A percentile compares a stretch with the other conserved stretches of the same genome.
Conservation (phyloP, 1,139 yeast species). For the Taphrina deformans region DNA sequence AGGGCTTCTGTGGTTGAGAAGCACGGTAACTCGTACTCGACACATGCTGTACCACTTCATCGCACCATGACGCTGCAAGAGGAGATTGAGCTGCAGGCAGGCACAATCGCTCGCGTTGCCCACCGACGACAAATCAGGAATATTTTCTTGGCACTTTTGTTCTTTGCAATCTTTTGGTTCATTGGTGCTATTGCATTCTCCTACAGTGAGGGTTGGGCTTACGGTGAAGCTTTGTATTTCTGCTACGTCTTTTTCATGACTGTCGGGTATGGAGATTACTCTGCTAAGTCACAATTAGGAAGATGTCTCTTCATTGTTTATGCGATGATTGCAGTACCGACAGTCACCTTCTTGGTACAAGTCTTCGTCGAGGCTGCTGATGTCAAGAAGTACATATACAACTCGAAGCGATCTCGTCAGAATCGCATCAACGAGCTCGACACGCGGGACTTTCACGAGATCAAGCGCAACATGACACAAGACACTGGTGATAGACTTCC, state of each 20-base stretch:
- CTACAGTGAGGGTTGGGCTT: conserved; percentile 63
- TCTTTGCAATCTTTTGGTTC: conserved; percentile 63
- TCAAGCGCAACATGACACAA: conserved; percentile 6
- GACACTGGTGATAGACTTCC: background rate
- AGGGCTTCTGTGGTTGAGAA: background rate
- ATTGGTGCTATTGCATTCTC: conserved; percentile 68
- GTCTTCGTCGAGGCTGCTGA: conserved; percentile 19
- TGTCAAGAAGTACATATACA: conserved; percentile 11
- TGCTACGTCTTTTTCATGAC: conserved; percentile 73
- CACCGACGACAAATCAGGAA: conserved; percentile 7
- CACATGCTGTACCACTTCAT: background rate
- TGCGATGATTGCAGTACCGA: conserved; percentile 82
- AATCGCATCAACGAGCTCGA: conserved; percentile 12
- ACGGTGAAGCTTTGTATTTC: conserved; percentile 68
- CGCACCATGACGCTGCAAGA: conserved; percentile 10
- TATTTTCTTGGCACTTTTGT: conserved; percentile 40
- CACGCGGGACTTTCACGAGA: conserved; percentile 13
- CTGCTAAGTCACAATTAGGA: conserved; percentile 65
- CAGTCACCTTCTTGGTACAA: conserved; percentile 72
- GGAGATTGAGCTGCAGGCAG: conserved; percentile 5
- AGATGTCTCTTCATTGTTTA: conserved; percentile 71
- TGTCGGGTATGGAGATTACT: conserved; percentile 78
- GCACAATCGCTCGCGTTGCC: background rate
- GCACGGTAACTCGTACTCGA: background rate
- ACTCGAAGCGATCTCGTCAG: conserved; percentile 9